phyloP scores from a whole-genome alignment of 2,329 filamentous ascomycete species.

The Scortechinia acanthostroma region DNA sequence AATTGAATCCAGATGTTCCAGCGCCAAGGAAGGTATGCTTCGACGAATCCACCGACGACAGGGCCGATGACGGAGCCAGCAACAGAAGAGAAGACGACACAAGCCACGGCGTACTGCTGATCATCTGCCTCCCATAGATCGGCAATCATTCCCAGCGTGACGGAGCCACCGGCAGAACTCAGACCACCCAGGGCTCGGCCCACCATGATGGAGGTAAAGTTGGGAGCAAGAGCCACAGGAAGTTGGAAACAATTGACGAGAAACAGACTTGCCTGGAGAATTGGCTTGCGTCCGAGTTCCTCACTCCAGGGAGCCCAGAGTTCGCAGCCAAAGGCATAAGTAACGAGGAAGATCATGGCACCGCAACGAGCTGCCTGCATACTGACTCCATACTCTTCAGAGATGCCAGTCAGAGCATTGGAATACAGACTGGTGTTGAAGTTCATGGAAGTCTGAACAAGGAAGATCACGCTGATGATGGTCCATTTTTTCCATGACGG shows the following conservation, averaged over 20 bases:
- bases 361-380: conserved; percentile 64
- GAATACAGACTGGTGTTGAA: conserved; percentile 73
- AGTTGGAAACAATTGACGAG: conserved; percentile 75
- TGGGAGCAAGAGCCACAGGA: conserved; percentile 65
- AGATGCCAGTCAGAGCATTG: conserved; percentile 59
- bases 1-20: conserved; percentile 83
- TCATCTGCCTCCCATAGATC: conserved; percentile 66
- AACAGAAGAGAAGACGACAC: conserved; percentile 73
- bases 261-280: conserved; percentile 67
- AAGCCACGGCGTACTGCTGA: conserved; percentile 71
- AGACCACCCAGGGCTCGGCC: conserved; percentile 66
- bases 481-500: conserved; percentile 62
- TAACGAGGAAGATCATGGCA: conserved; percentile 71
- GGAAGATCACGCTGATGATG: conserved; percentile 67
- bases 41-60: conserved; percentile 71
- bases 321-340: conserved; percentile 81
- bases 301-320: conserved; percentile 85
- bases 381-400: conserved; percentile 61
- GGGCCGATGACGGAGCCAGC: conserved; percentile 71
- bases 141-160: conserved; percentile 70
- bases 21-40: conserved; percentile 61
- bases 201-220: conserved; percentile 65
- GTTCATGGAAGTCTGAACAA: conserved; percentile 72
- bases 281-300: conserved; percentile 70
- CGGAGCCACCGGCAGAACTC: conserved; percentile 66